phyloP scores from a whole-genome alignment of 306 rosid species.

The Prunus mume region DNA sequence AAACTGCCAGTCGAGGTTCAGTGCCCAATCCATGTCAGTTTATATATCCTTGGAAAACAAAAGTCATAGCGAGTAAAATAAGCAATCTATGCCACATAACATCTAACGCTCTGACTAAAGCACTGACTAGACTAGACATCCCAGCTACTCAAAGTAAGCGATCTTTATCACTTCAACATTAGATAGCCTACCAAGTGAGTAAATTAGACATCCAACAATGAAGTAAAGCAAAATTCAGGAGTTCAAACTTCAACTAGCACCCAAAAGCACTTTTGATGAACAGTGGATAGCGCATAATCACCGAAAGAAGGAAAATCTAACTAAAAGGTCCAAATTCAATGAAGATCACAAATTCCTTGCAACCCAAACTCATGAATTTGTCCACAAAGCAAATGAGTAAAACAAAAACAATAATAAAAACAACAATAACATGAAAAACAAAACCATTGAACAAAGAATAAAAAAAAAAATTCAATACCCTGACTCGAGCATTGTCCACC shows the following conservation, averaged over 20 bases:
- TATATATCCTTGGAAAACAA: background rate
- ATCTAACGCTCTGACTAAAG: background rate
- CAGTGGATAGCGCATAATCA: background rate
- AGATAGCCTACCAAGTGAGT: slow-evolving; percentile 17
- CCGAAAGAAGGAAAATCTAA: background rate
- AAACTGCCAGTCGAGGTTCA: background rate
- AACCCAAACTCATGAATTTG: background rate
- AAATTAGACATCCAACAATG: slow-evolving; percentile 12
- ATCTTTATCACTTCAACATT: slow-evolving; percentile 17
- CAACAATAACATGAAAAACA: background rate
- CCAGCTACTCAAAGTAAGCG: slow-evolving; percentile 7
- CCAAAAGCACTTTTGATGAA: background rate
- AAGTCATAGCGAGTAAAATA: background rate
- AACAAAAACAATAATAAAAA: background rate
- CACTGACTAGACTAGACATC: slow-evolving; percentile 3
- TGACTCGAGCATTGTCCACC: slow-evolving; percentile 94
- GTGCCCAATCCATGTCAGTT: slow-evolving; percentile 4
- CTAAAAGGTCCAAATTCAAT: background rate
- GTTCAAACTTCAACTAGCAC: background rate
- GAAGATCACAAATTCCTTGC: background rate
- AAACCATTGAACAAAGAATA: slow-evolving; percentile 11
- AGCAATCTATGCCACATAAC: background rate
- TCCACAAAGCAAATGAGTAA: background rate
- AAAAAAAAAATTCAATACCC: slow-evolving; percentile 47
- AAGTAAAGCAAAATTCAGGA: background rate